Evolutionary conservation across 2,329 filamentous ascomycete species (phyloP).

Genomic region (Fusarium coicis): DNA sequence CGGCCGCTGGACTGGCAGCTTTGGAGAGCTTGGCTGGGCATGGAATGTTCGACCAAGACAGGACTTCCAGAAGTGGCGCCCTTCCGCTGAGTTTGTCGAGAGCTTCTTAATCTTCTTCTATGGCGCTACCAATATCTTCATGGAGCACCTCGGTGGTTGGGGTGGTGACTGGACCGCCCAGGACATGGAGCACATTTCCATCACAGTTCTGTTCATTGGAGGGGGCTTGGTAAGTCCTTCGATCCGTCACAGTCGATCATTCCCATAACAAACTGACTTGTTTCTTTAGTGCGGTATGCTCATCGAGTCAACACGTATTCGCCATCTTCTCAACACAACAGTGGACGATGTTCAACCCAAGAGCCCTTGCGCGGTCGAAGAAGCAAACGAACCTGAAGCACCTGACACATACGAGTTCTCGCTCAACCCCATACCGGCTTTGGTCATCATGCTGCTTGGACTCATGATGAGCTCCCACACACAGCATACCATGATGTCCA

Average conservation of each 20-base stretch:
- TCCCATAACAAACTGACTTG: conserved; percentile 36
- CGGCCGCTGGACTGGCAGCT: conserved; percentile 90
- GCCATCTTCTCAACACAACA: conserved; percentile 71
- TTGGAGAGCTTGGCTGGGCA: conserved; percentile 91
- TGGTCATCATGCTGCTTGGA: conserved; percentile 87
- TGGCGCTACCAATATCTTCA: conserved; percentile 88
- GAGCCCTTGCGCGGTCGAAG: conserved; percentile 54
- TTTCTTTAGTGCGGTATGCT: conserved; percentile 77
- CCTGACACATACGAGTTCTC: conserved; percentile 79
- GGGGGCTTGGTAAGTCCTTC: conserved; percentile 77
- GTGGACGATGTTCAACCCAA: conserved; percentile 52
- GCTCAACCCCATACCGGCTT: conserved; percentile 86
- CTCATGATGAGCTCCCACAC: conserved; percentile 97
- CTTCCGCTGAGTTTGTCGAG: conserved; percentile 89
- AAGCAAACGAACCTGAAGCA: conserved; percentile 60
- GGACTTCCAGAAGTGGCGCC: conserved; percentile 70
- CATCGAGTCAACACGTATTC: conserved; percentile 78
- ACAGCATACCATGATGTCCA: conserved; percentile 83
- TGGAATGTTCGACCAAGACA: conserved; percentile 84
- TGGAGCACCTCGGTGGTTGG: conserved; percentile 85
- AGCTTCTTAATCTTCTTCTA: conserved; percentile 92
- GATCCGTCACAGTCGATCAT: not conserved
- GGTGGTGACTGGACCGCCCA: conserved; percentile 77
- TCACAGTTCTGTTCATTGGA: conserved; percentile 92
- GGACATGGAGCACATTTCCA: conserved; percentile 92